Evolutionary conservation across 2,329 filamentous ascomycete species (phyloP), one percentile per base, ranked within the genome.

Genomic region (Lasiodiplodia sp.): DNA sequence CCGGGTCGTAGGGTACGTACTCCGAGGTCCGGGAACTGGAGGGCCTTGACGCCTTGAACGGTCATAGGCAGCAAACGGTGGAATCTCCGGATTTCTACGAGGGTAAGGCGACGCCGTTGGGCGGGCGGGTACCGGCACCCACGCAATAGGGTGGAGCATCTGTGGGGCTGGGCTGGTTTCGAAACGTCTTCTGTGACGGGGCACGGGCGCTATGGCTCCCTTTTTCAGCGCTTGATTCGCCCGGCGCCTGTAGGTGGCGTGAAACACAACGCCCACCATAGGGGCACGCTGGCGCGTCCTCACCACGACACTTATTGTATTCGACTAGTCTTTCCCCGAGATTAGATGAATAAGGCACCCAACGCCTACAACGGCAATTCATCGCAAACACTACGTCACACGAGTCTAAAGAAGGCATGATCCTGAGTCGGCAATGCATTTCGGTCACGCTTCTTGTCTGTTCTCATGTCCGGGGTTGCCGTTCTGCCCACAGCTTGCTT

Each of bases 111-210:
- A 44, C 55, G 55, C 55, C 21, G 12, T 21, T 25, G 34, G 4
- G 37, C 34, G 37, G 55, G 31, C 55, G 55, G 55, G 12, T 40
- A 2, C 34, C 55, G 55, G 55, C 55, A 47, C 23, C 25, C 16
- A 31, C 37, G 57, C 14, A 14, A 60, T n/a, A 38, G 14, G 28
- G 57, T 60, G 57, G 57, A 47, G 37, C 38, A n/a, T 47, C 21
- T 31, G 57, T 60, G 57, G 57, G 57, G 37, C 57, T 31, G 23
- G 34, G 21, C 12, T 47, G 57, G 56, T 60, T 60, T 60, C 57
- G 57, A 47, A 60, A 60, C 57, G 28, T 16, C 34, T 25, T 44
- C 21, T 40, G 52, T 34, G 55, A 58, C 55, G 55, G 3, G 34
- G 37, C 55, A 58, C 55, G 34, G 34, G n/a, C 34, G 25, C n/a